Evolutionary conservation across 306 rosid species (phyloP), one percentile per base, ranked within the genome.

Genomic region (Senna siamea): DNA sequence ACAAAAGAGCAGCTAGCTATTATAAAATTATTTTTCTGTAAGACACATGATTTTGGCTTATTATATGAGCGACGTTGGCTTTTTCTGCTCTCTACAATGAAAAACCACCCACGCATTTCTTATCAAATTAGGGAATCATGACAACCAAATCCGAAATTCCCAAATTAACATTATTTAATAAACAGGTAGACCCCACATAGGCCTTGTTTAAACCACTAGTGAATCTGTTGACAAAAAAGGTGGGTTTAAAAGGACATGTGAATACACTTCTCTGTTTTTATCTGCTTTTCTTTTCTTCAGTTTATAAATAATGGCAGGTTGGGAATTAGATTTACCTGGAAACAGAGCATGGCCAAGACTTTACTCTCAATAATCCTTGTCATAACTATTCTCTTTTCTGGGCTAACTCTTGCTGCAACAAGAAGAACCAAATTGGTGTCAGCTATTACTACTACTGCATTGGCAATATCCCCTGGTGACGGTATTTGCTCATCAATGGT

Each of bases 401-500:
- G 50, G 15, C 72, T 64, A 66, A 22, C 73, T 44, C 19, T 62
- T 18, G 30, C 26, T 7, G 0, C 30, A n/a, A 9, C 47, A 34
- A 34, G 26, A 60, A 37, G 50, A 62, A 10, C n/a, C 9, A 22
- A 62, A 38, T 62, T 62, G 6, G 50, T 38, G 35, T 18, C 67
- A 17, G 53, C 53, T 5, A 18, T 70, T 52, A 59, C 34, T 22
- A 22, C 59, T 51, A 59, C 83, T 51, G 70, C 83, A 76, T 57
- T 76, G 50, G 61, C 83, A 59, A 70, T 83, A 59, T 26, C 58
- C 50, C 7, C 54, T 40, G 22, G 8, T 55, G 83, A 80, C 17
- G 50, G 94, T 67, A 77, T 91, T 60, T 87, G 94, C 72, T 76
- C 85, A 71, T 80, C 88, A 32, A 60, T 89, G 87, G 92, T 87